Conservation (phyloP, 176 grass and related monocot genomes). For the Aechmea fasciata region DNA sequence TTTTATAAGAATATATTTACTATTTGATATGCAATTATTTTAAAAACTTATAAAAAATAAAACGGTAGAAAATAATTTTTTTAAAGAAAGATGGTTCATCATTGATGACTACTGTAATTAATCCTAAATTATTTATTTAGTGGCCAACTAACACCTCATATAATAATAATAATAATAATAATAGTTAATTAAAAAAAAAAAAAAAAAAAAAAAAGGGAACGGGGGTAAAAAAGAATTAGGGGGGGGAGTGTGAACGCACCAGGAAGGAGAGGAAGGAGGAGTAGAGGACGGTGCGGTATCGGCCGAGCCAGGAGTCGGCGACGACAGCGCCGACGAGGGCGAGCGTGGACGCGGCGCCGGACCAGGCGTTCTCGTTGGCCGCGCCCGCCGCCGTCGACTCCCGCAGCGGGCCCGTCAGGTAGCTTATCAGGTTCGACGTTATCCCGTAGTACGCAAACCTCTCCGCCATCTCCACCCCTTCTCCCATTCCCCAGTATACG, state of each 20-base stretch:
- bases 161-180: background rate
- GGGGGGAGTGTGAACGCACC: background rate
- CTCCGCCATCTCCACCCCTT: conserved; percentile 53
- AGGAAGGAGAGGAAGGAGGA: conserved; percentile 6
- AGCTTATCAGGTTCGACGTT: conserved; percentile 51
- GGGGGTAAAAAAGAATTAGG: too few species aligned
- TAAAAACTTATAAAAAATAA: too few species aligned
- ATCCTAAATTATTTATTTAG: too few species aligned
- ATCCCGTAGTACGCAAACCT: conserved; percentile 50
- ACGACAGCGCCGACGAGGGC: conserved; percentile 48
- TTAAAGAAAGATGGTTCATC: too few species aligned
- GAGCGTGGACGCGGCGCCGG: conserved; percentile 29
- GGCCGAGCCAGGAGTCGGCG: conserved; percentile 52
- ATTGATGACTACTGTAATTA: too few species aligned
- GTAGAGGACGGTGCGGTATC: conserved; percentile 24
- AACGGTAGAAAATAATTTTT: too few species aligned
- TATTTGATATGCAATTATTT: too few species aligned
- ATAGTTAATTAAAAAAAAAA: background rate
- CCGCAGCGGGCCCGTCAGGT: conserved; percentile 55
- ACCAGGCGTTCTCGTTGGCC: conserved; percentile 36
- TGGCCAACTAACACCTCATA: background rate
- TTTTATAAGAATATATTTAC: too few species aligned
- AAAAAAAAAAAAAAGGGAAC: background rate
- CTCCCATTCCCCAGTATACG: background rate
- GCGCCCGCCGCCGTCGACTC: conserved; percentile 40